These are phyloP conservation scores for Hydnomerulius pinastri DNA, from an alignment of 768 basidiomycete genomes.

Conservation along the genomic window DNA sequence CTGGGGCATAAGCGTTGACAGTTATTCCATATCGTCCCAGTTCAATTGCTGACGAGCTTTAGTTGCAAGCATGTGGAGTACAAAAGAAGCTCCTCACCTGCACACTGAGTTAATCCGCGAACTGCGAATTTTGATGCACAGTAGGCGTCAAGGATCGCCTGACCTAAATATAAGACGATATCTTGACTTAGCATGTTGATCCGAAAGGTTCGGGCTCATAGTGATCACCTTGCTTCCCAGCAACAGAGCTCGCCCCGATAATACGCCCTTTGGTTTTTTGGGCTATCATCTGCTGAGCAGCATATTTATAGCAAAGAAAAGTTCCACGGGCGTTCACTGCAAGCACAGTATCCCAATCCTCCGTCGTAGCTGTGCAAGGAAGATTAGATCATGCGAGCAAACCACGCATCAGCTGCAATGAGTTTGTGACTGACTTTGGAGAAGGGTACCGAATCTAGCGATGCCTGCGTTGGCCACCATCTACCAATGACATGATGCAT, in stretches of 20 bases:
- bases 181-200: no score
- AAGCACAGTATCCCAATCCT: conserved; percentile 36
- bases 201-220: background rate
- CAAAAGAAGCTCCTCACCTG: conserved; percentile 8
- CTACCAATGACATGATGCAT: conserved; percentile 13
- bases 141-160: no score
- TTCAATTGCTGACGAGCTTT: conserved; percentile 17
- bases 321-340: conserved; percentile 15
- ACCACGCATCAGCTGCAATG: background rate
- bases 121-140: conserved; percentile 34
- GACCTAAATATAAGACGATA: no score
- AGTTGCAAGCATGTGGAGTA: no score
- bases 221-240: conserved; percentile 2
- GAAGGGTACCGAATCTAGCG: conserved; percentile 9
- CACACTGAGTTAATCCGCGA: conserved; percentile 28
- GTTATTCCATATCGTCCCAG: conserved; percentile 29
- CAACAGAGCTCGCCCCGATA: conserved; percentile 7
- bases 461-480: conserved; percentile 24
- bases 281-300: conserved; percentile 17
- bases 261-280: conserved; percentile 15
- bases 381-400: no score
- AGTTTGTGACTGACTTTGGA: conserved; percentile 5
- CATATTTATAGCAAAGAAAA: conserved; percentile 23
- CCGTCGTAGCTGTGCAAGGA: conserved; percentile 27
- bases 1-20: conserved; percentile 38